phyloP scores from a whole-genome alignment of 176 grass and related monocot genomes.

The Canna indica region DNA sequence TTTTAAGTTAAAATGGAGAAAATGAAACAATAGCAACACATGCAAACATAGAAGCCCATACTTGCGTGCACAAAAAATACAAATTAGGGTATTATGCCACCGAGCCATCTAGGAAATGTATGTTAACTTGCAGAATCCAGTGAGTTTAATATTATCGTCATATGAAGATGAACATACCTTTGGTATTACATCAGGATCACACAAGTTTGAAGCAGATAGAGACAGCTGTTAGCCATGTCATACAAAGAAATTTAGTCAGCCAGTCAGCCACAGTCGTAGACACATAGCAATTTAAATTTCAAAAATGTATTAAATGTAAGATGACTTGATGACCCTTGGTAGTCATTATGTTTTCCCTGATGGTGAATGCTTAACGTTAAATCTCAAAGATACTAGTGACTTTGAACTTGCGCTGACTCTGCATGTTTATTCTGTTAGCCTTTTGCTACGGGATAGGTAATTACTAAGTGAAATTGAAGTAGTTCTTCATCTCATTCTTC shows the following conservation, averaged over 20 bases:
- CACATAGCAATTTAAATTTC: background rate
- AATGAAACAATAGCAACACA: background rate
- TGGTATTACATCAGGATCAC: slow-evolving; percentile 55
- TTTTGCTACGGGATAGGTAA: too few relatives aligned
- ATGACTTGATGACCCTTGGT: background rate
- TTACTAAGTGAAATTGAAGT: too few relatives aligned
- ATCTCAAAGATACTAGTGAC: too few relatives aligned
- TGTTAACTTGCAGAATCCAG: slow-evolving; percentile 8
- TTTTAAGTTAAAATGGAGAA: background rate
- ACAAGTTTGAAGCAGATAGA: slow-evolving; percentile 64
- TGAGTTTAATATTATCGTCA: slow-evolving; percentile 36
- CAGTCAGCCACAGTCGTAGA: background rate
- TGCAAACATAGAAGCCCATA: background rate
- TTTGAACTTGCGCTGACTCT: too few relatives aligned
- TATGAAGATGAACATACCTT: slow-evolving; percentile 6
- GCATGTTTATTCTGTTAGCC: too few relatives aligned
- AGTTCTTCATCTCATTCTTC: too few relatives aligned
- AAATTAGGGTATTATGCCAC: background rate
- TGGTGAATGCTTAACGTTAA: background rate
- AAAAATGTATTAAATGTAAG: background rate
- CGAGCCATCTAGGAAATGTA: background rate
- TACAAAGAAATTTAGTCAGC: background rate
- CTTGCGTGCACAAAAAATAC: background rate
- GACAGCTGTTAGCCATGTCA: slow-evolving; percentile 47
- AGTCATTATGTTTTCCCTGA: too few relatives aligned